Percentiles rank a stretch among this genome's conserved stretches.
phyloP scores from a whole-genome alignment of 1,284 basidiomycete genomes.

The Ustilago sp. region DNA sequence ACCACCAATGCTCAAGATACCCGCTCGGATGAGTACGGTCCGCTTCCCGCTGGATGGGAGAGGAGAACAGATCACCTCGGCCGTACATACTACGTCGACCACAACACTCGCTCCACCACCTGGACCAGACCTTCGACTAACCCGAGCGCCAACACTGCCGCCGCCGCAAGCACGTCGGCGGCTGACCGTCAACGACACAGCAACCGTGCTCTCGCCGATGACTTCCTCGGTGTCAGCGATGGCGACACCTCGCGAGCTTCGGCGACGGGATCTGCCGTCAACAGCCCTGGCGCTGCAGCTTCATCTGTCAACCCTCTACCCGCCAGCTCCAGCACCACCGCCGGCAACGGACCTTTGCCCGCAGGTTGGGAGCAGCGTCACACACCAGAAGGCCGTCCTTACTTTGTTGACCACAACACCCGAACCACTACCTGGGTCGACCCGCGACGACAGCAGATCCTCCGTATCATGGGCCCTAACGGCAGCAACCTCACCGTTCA shows the following conservation, averaged over 20 bases:
- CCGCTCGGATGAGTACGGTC: conserved; percentile 60
- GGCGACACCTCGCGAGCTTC: conserved; percentile 45
- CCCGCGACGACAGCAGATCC: conserved; percentile 86
- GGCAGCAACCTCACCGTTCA: conserved; percentile 82
- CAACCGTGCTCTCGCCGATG: conserved; percentile 67
- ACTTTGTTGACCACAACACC: conserved; percentile 92
- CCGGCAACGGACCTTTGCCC: conserved; percentile 84
- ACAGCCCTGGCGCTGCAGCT: conserved; percentile 34
- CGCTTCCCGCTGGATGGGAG: conserved; percentile 89
- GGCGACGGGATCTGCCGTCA: conserved; percentile 36
- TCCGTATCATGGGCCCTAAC: conserved; percentile 86
- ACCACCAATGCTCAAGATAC: conserved; percentile 38
- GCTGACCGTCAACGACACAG: conserved; percentile 65
- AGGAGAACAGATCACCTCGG: conserved; percentile 87
- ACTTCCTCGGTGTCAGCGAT: conserved; percentile 67
- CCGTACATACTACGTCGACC: conserved; percentile 82
- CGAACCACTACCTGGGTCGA: conserved; percentile 99
- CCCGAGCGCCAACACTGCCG: conserved; percentile 56
- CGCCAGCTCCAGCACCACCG: conserved; percentile 74
- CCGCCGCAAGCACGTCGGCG: conserved; percentile 57
- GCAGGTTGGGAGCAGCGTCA: conserved; percentile 98
- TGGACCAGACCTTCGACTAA: conserved; percentile 76
- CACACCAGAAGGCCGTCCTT: conserved; percentile 96
- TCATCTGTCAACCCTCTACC: conserved; percentile 47
- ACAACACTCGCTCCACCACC: conserved; percentile 92